Percentiles rank a stretch among this genome's conserved stretches.
Conservation (phyloP, 257 asterid genomes). For the Gentiana dahurica region DNA sequence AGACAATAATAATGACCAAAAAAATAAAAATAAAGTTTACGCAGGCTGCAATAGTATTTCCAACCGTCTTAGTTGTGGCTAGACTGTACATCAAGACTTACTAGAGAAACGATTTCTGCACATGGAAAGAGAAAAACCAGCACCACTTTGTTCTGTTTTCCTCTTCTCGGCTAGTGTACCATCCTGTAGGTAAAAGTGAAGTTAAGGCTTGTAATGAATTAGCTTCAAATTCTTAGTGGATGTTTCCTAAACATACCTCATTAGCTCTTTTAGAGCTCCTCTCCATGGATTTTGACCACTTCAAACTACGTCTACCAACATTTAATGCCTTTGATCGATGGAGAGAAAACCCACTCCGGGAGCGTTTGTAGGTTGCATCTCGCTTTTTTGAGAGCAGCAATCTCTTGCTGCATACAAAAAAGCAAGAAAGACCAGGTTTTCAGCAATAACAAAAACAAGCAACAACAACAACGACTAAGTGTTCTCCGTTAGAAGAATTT, state of each 20-base stretch:
- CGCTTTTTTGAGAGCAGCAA: conserved; percentile 56
- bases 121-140: conserved; percentile 31
- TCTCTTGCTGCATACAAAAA: conserved; percentile 46
- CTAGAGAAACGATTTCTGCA: conserved; percentile 62
- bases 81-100: conserved; percentile 71
- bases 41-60: conserved; percentile 73
- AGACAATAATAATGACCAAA: neutral
- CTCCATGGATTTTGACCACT: conserved; percentile 98
- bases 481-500: neutral
- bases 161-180: conserved; percentile 59
- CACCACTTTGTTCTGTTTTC: conserved; percentile 47
- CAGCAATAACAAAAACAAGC: neutral
- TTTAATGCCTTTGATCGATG: conserved; percentile 64
- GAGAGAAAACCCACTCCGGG: conserved; percentile 75
- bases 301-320: conserved; percentile 70
- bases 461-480: too few relatives aligned
- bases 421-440: conserved; percentile 2
- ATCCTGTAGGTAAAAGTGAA: conserved; percentile 40
- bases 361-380: conserved; percentile 76
- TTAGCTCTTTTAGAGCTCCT: conserved; percentile 58
- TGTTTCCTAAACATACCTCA: conserved; percentile 48
- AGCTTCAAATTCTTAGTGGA: neutral
- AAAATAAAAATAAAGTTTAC: conserved; percentile 6
- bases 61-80: conserved; percentile 64
- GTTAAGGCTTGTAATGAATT: neutral